phyloP scores from a whole-genome alignment of 352 stramenopile genomes.

The Phytopythium helicoides region DNA sequence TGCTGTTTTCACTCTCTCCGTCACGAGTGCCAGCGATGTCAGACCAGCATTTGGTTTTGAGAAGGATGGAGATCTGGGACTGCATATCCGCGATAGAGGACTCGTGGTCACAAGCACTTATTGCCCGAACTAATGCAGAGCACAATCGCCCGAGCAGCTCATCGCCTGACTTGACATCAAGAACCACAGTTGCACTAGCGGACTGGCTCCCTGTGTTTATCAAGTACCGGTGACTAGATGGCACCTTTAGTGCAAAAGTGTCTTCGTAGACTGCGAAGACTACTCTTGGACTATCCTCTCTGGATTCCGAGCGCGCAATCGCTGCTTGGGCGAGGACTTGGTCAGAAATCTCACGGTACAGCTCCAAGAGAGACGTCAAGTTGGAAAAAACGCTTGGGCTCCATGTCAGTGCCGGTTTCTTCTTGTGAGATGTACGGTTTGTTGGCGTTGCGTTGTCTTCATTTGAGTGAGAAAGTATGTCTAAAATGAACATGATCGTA shows the following conservation, averaged over 20 bases:
- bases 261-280: conserved; percentile 52
- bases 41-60: conserved; percentile 1
- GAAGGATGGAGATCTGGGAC: not conserved
- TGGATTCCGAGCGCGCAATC: not conserved
- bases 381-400: not conserved
- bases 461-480: not conserved
- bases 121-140: conserved; percentile 24
- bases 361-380: conserved; percentile 26
- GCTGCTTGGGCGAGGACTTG: conserved; percentile 9
- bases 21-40: not conserved
- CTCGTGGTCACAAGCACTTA: conserved; percentile 19
- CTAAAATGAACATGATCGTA: conserved; percentile 1
- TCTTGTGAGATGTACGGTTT: not conserved
- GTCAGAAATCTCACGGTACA: conserved; percentile 36
- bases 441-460: not conserved
- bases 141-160: conserved; percentile 45
- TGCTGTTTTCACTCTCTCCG: conserved; percentile 12
- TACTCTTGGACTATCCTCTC: not conserved
- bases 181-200: conserved; percentile 28
- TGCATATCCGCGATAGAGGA: not conserved
- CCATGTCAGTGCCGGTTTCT: not conserved
- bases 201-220: conserved; percentile 13
- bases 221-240: conserved; percentile 30
- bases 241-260: conserved; percentile 42
- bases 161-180: conserved; percentile 37